Evolutionary conservation across 192 early-diverging fungal species (phyloP).

Genomic region (Diversispora eburnea): DNA sequence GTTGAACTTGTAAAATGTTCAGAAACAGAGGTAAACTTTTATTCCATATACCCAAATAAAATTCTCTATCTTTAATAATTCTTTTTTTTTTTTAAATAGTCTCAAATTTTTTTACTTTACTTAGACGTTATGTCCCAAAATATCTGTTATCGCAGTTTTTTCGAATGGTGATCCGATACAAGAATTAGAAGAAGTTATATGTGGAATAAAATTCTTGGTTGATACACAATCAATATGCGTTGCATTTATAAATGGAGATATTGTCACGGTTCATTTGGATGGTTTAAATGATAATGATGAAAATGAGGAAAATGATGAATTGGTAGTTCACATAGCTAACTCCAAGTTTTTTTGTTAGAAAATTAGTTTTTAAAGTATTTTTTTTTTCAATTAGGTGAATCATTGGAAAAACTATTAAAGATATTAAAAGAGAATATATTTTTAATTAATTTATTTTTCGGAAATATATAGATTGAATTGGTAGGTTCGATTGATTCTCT

Average conservation of each 20-base stretch:
- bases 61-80: neutral
- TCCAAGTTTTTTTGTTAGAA: neutral
- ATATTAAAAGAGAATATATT: neutral
- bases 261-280: constrained; percentile 48
- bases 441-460: neutral
- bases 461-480: constrained; percentile 47
- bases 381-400: neutral
- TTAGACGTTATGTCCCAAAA: neutral
- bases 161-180: neutral
- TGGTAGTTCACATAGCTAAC: neutral
- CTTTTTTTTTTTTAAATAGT: neutral
- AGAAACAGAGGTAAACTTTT: neutral
- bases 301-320: constrained; percentile 16
- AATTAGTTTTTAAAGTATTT: neutral
- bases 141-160: neutral
- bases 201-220: constrained; percentile 49
- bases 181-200: constrained; percentile 29
- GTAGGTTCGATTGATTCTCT: constrained; percentile 77
- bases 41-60: too few species aligned
- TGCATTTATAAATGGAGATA: constrained; percentile 52
- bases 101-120: neutral
- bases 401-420: too few species aligned
- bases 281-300: constrained; percentile 36
- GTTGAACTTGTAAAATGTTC: neutral
- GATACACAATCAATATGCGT: constrained; percentile 56